These are phyloP conservation scores for Mycosarcoma maydis DNA, from an alignment of 1,284 basidiomycete species.

Conservation along the genomic window DNA sequence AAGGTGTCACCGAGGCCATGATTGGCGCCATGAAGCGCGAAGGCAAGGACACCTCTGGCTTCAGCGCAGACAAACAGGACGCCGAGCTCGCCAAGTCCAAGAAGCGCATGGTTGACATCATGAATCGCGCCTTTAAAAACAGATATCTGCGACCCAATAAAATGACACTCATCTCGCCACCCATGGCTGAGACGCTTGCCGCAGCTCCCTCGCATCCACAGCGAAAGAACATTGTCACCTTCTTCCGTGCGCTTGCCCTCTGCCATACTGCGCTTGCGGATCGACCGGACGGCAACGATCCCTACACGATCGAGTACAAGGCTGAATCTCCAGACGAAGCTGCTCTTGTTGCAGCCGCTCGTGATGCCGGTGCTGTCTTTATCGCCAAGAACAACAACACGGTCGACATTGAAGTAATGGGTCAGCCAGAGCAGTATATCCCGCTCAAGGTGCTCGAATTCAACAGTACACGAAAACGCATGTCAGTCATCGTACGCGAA, in stretches of 20 bases:
- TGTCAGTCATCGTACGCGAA: constrained; percentile 86
- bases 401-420: constrained; percentile 90
- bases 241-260: constrained; percentile 86
- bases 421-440: constrained; percentile 82
- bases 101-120: constrained; percentile 78
- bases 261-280: constrained; percentile 88
- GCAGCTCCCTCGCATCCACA: constrained; percentile 73
- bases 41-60: constrained; percentile 73
- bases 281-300: constrained; percentile 69
- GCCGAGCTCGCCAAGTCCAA: constrained; percentile 75
- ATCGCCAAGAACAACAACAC: constrained; percentile 78
- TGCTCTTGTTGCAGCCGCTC: constrained; percentile 87
- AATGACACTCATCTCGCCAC: constrained; percentile 87
- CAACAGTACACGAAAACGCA: constrained; percentile 90
- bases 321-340: constrained; percentile 95
- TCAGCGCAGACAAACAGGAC: constrained; percentile 72
- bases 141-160: constrained; percentile 83
- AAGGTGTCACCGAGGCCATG: constrained; percentile 94
- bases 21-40: constrained; percentile 86
- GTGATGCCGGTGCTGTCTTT: constrained; percentile 93
- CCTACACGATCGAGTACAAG: constrained; percentile 85
- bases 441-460: constrained; percentile 88
- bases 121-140: constrained; percentile 85
- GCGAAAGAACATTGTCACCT: constrained; percentile 77
- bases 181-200: constrained; percentile 79